A percentile compares a stretch with the other conserved stretches of the same genome.
Evolutionary conservation across 345 rosid genomes (phyloP).

Genomic region (Syzygium jambos): DNA sequence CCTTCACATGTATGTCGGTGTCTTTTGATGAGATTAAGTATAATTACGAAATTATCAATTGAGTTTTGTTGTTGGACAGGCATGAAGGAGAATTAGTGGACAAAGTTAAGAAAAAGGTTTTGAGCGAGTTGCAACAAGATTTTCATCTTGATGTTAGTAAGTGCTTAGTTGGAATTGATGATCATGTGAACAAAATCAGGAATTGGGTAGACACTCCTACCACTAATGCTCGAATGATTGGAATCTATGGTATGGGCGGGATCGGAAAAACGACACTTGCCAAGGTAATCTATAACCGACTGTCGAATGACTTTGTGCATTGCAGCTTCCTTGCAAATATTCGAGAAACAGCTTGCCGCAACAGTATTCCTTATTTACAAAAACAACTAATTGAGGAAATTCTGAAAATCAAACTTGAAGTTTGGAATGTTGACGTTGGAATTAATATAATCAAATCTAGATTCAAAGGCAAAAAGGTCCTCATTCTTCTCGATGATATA

Average conservation of each 20-base stretch:
- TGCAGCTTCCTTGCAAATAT: neutral
- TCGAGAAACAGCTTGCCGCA: neutral
- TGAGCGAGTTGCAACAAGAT: too few species aligned
- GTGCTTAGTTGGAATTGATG: neutral
- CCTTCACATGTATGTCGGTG: too few species aligned
- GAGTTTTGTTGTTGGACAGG: too few species aligned
- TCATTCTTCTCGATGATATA: neutral
- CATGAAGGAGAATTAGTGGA: too few species aligned
- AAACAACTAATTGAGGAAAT: neutral
- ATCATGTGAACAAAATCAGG: too few species aligned
- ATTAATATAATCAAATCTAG: too few species aligned
- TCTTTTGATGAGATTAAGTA: too few species aligned
- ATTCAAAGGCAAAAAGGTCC: neutral
- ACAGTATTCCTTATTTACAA: neutral
- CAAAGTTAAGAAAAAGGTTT: too few species aligned
- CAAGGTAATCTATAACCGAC: neutral
- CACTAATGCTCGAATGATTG: neutral
- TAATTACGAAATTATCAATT: too few species aligned
- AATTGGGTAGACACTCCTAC: neutral
- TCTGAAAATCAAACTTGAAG: fast-evolving
- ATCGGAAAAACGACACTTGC: neutral
- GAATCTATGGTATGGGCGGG: neutral
- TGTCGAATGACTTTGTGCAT: too few species aligned
- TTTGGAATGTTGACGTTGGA: neutral
- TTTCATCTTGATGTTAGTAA: too few species aligned